These are phyloP conservation scores for Aspergillus sp. DNA, from an alignment of 2,329 filamentous ascomycete genomes.

Conservation along the genomic window DNA sequence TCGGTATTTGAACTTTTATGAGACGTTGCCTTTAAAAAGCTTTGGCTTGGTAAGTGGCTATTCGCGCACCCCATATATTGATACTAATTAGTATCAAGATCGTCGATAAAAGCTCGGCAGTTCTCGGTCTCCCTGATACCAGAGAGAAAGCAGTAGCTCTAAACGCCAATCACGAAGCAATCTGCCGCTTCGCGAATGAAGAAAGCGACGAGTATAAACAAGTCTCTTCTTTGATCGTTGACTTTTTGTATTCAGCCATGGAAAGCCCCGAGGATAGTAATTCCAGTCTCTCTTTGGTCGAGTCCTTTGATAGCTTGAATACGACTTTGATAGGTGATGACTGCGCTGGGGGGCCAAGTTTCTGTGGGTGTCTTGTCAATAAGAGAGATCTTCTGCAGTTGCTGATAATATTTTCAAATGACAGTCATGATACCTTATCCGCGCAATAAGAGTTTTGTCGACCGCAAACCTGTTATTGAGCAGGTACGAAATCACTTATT, in stretches of 20 bases:
- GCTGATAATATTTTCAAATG: neutral
- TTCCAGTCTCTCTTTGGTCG: neutral
- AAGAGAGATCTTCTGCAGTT: neutral
- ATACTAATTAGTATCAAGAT: constrained; percentile 4
- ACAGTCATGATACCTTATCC: constrained; percentile 7
- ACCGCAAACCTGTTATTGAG: constrained; percentile 1
- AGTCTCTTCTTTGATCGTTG: constrained; percentile 4
- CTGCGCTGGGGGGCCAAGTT: neutral
- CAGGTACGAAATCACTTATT: constrained; percentile 2
- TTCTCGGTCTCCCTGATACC: constrained; percentile 11
- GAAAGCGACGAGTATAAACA: constrained; percentile 9
- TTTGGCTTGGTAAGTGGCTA: constrained; percentile 6
- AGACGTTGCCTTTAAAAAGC: constrained; percentile 8
- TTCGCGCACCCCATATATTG: too few species aligned
- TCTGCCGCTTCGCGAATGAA: constrained; percentile 13
- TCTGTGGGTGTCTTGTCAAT: neutral
- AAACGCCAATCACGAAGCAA: constrained; percentile 11
- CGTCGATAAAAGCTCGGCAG: constrained; percentile 14
- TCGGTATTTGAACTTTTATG: constrained; percentile 9
- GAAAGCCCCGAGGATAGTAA: neutral
- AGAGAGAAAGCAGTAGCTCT: constrained; percentile 12
- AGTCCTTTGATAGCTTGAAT: neutral
- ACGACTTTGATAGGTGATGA: neutral
- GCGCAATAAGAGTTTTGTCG: constrained; percentile 7
- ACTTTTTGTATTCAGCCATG: constrained; percentile 4